A percentile compares a stretch with the other conserved stretches of the same genome.
Conservation (phyloP, 306 rosid species). For the Prunus mume region DNA sequence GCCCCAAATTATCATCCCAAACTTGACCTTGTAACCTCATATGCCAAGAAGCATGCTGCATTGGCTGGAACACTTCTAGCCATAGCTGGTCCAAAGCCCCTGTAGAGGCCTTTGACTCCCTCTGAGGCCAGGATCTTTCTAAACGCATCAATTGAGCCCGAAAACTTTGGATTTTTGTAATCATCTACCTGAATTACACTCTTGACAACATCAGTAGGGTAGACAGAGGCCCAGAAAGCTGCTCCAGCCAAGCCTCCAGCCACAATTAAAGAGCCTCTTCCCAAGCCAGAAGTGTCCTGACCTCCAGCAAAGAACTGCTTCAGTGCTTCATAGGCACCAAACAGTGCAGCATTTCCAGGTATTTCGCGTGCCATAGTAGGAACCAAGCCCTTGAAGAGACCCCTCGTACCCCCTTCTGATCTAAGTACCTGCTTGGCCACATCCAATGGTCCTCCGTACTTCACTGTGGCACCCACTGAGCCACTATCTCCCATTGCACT, state of each 20-base stretch:
- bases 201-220: conserved; percentile 91
- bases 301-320: conserved; percentile 83
- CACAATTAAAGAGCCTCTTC: conserved; percentile 75
- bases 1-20: conserved; percentile 40
- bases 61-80: conserved; percentile 86
- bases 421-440: conserved; percentile 79
- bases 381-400: conserved; percentile 84
- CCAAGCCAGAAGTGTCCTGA: conserved; percentile 63
- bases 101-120: conserved; percentile 79
- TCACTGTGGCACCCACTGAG: conserved; percentile 51
- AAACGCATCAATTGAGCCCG: conserved; percentile 77
- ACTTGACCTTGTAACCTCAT: conserved; percentile 84
- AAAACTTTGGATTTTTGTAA: conserved; percentile 74
- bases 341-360: conserved; percentile 96
- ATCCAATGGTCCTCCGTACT: conserved; percentile 94
- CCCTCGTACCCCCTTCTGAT: conserved; percentile 81
- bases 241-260: conserved; percentile 99
- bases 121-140: conserved; percentile 66
- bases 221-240: conserved; percentile 66
- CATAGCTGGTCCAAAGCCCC: conserved; percentile 98
- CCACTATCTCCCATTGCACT: conserved; percentile 65
- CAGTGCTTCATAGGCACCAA: conserved; percentile 77
- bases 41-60: conserved; percentile 97
- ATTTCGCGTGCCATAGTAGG: conserved; percentile 92
- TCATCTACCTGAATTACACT: conserved; percentile 92